A percentile compares a stretch with the other conserved stretches of the same genome.
phyloP scores from a whole-genome alignment of 2,329 filamentous ascomycete species.

The Hypoxylon sp. region DNA sequence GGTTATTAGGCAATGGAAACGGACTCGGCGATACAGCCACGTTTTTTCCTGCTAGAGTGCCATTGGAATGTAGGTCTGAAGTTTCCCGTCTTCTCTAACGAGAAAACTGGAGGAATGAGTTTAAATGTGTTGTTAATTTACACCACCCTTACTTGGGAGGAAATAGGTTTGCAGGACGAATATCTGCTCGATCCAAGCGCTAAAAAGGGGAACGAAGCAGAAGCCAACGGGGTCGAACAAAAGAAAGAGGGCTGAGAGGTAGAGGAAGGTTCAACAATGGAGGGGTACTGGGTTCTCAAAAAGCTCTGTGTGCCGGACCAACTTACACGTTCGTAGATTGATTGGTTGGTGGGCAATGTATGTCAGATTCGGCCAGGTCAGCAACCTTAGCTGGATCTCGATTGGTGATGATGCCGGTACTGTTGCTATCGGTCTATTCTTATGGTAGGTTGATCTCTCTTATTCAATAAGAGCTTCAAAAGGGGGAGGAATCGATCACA shows the following conservation, averaged over 20 bases:
- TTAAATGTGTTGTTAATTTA: slow-evolving; percentile 22
- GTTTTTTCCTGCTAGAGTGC: slow-evolving; percentile 35
- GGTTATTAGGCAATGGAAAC: slow-evolving; percentile 24
- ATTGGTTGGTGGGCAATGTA: slow-evolving; percentile 37
- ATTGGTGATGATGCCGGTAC: slow-evolving; percentile 31
- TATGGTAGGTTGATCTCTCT: slow-evolving; percentile 8
- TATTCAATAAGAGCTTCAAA: slow-evolving; percentile 12
- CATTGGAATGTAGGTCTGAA: slow-evolving; percentile 35
- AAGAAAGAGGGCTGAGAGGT: slow-evolving; percentile 17
- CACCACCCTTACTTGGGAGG: slow-evolving; percentile 13
- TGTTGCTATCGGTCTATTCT: slow-evolving; percentile 9
- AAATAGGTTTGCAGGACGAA: slow-evolving; percentile 20
- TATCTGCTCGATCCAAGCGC: slow-evolving; percentile 4
- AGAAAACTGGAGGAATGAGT: slow-evolving; percentile 21
- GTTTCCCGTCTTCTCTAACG: slow-evolving; percentile 28
- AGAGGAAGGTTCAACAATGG: slow-evolving; percentile 28
- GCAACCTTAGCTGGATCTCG: slow-evolving; percentile 37
- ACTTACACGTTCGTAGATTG: slow-evolving; percentile 43
- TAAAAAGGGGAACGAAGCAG: slow-evolving; percentile 22
- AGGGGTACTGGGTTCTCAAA: slow-evolving; percentile 31
- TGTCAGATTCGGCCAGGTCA: slow-evolving; percentile 40
- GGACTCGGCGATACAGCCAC: slow-evolving; percentile 35
- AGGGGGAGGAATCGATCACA: slow-evolving; percentile 2
- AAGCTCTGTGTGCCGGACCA: slow-evolving; percentile 33
- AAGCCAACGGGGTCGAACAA: slow-evolving; percentile 28